Evolutionary conservation across 2,329 filamentous ascomycete species (phyloP).

Genomic region (Alternaria brassicae): DNA sequence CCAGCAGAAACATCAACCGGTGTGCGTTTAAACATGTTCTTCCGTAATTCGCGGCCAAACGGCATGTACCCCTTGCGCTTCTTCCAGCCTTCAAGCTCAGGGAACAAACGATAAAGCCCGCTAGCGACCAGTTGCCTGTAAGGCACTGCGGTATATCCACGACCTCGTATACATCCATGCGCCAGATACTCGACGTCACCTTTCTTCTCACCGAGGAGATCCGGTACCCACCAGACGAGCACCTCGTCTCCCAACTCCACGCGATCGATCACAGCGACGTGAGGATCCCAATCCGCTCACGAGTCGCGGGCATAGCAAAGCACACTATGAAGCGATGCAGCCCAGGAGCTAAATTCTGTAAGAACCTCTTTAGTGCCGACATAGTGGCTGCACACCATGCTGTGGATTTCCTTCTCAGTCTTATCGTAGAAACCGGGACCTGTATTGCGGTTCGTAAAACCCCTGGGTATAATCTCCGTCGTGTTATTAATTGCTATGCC

Average conservation of each 20-base stretch:
- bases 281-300: neutral
- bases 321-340: neutral
- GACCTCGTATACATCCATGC: neutral
- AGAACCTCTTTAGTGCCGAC: neutral
- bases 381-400: neutral
- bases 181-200: neutral
- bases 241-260: neutral
- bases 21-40: too few species aligned
- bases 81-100: too few species aligned
- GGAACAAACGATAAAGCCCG: neutral
- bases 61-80: too few species aligned
- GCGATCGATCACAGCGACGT: neutral
- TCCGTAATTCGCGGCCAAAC: too few species aligned
- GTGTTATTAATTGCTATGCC: neutral
- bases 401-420: neutral
- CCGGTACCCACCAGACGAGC: neutral
- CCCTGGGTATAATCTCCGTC: neutral
- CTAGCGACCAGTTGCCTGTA: neutral
- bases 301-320: neutral
- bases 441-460: neutral
- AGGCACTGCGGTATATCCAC: neutral
- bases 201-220: neutral
- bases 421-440: neutral
- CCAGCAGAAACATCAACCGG: too few species aligned
- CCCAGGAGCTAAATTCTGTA: neutral